A percentile compares a stretch with the other conserved stretches of the same genome.
These are phyloP conservation scores for Debaryomycetaceae sp. DNA, from an alignment of 1,139 yeast genomes.

Conservation along the genomic window DNA sequence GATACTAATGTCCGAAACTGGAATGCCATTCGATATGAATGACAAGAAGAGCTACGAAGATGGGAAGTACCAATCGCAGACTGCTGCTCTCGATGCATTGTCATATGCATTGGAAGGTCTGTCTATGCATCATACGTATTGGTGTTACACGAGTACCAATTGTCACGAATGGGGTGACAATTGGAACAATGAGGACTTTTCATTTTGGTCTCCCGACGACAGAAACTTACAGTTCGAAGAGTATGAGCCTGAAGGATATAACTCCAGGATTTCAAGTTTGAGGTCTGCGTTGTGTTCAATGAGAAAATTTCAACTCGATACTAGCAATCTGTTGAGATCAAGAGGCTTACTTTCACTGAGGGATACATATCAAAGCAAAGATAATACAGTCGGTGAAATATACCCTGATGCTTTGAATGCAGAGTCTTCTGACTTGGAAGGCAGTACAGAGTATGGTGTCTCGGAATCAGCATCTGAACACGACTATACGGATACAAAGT, in stretches of 20 bases:
- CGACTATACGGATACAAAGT: constrained; percentile 6
- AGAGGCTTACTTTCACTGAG: not conserved
- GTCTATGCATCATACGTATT: constrained; percentile 68
- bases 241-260: not conserved
- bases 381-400: not conserved
- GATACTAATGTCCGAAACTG: constrained; percentile 85
- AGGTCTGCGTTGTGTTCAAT: not conserved
- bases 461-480: not conserved
- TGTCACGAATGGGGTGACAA: constrained; percentile 81
- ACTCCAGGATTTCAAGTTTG: not conserved
- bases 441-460: not conserved
- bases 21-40: constrained; percentile 96
- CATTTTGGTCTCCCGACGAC: constrained; percentile 79
- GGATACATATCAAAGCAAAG: not conserved
- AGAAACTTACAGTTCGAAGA: constrained; percentile 19
- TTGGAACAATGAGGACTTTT: constrained; percentile 93
- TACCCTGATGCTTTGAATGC: not conserved
- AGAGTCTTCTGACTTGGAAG: not conserved
- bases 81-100: constrained; percentile 80
- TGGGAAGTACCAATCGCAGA: constrained; percentile 70
- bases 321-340: not conserved
- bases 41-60: constrained; percentile 59
- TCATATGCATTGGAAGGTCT: constrained; percentile 73
- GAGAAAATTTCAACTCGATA: not conserved
- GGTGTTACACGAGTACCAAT: constrained; percentile 79